Evolutionary conservation across 306 rosid genomes (phyloP).

Genomic region (Fagus sylvatica): DNA sequence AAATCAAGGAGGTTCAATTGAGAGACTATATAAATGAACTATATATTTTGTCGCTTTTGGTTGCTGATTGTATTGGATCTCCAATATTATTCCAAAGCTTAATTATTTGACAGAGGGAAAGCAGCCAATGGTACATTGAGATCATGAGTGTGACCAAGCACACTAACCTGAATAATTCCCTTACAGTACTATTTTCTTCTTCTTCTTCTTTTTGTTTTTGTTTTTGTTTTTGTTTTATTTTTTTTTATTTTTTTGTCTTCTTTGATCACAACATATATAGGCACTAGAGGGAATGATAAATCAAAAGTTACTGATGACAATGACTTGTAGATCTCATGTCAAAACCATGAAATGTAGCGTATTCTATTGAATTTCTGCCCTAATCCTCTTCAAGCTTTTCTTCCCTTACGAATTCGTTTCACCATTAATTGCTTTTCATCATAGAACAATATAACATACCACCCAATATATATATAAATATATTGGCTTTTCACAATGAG

Average conservation of each 20-base stretch:
- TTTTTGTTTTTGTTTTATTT: background rate
- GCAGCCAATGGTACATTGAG: constrained; percentile 18
- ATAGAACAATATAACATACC: too few relatives aligned
- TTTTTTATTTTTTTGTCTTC: too few relatives aligned
- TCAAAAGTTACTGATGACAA: background rate
- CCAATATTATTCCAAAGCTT: background rate
- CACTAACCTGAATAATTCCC: constrained; percentile 21
- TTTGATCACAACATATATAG: background rate
- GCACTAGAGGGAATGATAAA: background rate
- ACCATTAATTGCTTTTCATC: too few relatives aligned
- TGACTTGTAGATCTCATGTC: background rate
- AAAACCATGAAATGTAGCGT: background rate
- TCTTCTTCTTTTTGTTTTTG: background rate
- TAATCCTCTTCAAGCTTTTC: background rate
- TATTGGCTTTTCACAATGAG: too few relatives aligned
- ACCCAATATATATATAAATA: too few relatives aligned
- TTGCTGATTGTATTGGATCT: constrained; percentile 16
- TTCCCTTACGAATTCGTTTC: background rate
- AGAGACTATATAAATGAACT: too few relatives aligned
- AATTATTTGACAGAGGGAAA: constrained; percentile 7
- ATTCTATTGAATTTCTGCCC: background rate
- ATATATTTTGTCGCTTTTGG: background rate
- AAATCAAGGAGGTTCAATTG: too few relatives aligned
- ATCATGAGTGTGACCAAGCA: constrained; percentile 31
- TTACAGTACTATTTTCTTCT: background rate